Conservation (phyloP, 805 yeast genomes). For the Candida stauntonica region DNA sequence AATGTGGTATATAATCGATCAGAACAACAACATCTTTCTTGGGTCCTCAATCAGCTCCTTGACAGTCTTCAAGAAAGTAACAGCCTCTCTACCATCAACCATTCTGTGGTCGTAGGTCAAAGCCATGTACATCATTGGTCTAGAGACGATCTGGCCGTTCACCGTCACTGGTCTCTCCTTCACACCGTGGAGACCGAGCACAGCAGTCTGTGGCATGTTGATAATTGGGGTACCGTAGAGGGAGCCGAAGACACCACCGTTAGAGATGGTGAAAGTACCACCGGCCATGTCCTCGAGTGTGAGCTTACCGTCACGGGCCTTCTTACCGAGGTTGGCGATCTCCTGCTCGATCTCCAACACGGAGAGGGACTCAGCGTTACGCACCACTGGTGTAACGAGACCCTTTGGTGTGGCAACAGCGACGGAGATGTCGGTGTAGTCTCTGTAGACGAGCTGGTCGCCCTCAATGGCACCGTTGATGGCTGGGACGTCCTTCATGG, state of each 20-base stretch:
- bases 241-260: slow-evolving; percentile 99
- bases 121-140: slow-evolving; percentile 99
- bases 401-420: slow-evolving; percentile 99
- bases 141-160: slow-evolving; percentile 89
- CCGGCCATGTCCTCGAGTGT: slow-evolving; percentile 98
- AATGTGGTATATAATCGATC: slow-evolving; percentile 9
- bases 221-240: slow-evolving; percentile 97
- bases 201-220: slow-evolving; percentile 98
- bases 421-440: slow-evolving; percentile 89
- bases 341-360: slow-evolving; percentile 88
- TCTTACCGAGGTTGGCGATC: slow-evolving; percentile 73
- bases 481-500: slow-evolving; percentile 92
- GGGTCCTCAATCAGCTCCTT: slow-evolving; percentile 99
- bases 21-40: slow-evolving; percentile 84
- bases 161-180: slow-evolving; percentile 97
- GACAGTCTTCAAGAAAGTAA: slow-evolving; percentile 90
- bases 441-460: slow-evolving; percentile 92
- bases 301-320: slow-evolving; percentile 96
- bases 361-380: slow-evolving; percentile 90
- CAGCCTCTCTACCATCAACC: slow-evolving; percentile 98
- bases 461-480: slow-evolving; percentile 94
- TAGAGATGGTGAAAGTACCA: slow-evolving; percentile 97
- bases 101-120: slow-evolving; percentile 98
- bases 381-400: slow-evolving; percentile 93
- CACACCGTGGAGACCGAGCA: slow-evolving; percentile 93